Conservation (phyloP, 2,329 filamentous ascomycete genomes). For the Ophiocordyceps sinensis region DNA sequence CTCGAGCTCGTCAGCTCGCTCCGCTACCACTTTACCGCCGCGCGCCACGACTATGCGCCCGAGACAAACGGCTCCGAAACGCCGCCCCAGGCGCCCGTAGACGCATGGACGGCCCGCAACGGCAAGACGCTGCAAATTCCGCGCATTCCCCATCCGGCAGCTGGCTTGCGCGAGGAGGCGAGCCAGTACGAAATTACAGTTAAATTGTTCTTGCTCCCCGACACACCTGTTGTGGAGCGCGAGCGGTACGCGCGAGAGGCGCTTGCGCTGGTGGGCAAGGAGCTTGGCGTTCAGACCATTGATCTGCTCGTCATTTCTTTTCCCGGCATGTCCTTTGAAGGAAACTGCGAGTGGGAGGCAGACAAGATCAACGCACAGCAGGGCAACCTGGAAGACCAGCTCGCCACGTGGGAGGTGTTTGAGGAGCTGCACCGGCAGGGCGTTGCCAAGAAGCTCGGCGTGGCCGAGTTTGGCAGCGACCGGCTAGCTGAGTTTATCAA, state of each 20-base stretch:
- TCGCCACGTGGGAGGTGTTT: constrained; percentile 55
- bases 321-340: constrained; percentile 85
- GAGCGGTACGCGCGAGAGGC: constrained; percentile 63
- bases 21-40: constrained; percentile 65
- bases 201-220: constrained; percentile 85
- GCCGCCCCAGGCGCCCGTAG: constrained; percentile 13
- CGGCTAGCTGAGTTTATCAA: constrained; percentile 66
- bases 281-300: constrained; percentile 60
- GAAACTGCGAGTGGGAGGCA: constrained; percentile 71
- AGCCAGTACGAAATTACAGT: constrained; percentile 86
- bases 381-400: constrained; percentile 52
- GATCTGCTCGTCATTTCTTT: constrained; percentile 89
- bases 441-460: constrained; percentile 59
- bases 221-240: constrained; percentile 48
- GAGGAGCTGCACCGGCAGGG: constrained; percentile 61
- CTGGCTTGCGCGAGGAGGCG: constrained; percentile 65
- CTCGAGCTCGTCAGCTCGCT: constrained; percentile 83
- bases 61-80: constrained; percentile 16
- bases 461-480: constrained; percentile 82
- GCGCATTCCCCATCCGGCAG: constrained; percentile 55
- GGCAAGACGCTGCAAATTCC: constrained; percentile 58
- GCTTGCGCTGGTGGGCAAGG: constrained; percentile 63
- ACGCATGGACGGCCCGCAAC: constrained; percentile 55
- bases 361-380: constrained; percentile 46
- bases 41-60: constrained; percentile 46